Evolutionary conservation across 2,329 filamentous ascomycete species (phyloP), one percentile per base, ranked within the genome.

Genomic region (Paraphoma sp.): DNA sequence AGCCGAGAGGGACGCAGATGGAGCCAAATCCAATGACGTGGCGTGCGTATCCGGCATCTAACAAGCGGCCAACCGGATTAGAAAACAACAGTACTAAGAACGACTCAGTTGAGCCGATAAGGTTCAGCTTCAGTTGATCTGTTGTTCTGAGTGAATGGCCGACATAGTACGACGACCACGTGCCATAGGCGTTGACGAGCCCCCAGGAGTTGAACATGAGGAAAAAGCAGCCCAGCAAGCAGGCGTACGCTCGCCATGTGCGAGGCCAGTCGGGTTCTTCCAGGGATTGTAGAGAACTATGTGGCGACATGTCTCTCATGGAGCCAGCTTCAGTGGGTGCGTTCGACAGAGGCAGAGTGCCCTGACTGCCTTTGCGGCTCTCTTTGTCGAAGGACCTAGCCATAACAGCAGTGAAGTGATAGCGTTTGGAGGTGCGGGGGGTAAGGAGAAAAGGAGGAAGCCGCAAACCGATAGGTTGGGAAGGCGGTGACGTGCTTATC

Each of bases 191-290:
- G 57, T 82, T 83, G 31, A 83, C 79, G 1, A 82, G 64, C 10
- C 80, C 80, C 79, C 80, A 82, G 29, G 74, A 77, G 61, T 80
- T 80, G 68, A 80, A 81, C 81, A 83, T 83, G 52, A 83, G 78
- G 53, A 82, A 76, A 67, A 83, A 83, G 57, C 81, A 81, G 23
- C 78, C 80, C 4, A 80, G 62, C 53, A 82, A 71, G 51, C 77
- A 78, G 6, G 72, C 62, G 56, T 80, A 83, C 12, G 81, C 76
- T 56, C 76, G 70, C 79, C 79, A 81, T 44, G 74, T 71, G 28
- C 56, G 71, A 1, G 81, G 81, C 81, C 81, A 82, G 45, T 73
- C 73, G 5, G 74, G 74, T 52, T 80, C 76, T 8, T 64, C 56
- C 14, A 49, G 40, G 14, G 51, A 57, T 8, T 59, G 48, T 6